These are phyloP conservation scores for Sergeia podlipaevii DNA, from an alignment of 208 protist species.

Conservation along the genomic window DNA sequence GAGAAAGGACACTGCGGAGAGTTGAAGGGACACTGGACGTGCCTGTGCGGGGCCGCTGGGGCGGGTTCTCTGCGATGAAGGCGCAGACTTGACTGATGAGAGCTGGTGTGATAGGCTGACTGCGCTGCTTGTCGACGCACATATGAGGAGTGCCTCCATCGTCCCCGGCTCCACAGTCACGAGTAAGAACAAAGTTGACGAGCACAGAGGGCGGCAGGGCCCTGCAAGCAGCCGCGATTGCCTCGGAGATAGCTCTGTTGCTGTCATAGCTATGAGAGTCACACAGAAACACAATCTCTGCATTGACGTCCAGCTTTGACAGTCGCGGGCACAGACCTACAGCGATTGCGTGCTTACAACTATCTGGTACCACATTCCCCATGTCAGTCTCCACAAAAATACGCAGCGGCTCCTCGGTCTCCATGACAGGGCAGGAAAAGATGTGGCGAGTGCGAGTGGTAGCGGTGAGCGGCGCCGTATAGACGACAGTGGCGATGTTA, in stretches of 20 bases:
- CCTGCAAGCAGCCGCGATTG: conserved; percentile 17
- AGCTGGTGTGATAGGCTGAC: no score
- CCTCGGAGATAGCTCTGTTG: conserved; percentile 24
- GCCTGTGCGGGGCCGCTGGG: conserved; percentile 15
- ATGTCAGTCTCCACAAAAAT: conserved; percentile 31
- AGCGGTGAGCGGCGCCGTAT: conserved; percentile 6
- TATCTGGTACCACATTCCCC: background rate
- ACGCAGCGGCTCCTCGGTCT: conserved; percentile 58
- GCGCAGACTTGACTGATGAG: conserved; percentile 1
- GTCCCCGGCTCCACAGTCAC: conserved; percentile 19
- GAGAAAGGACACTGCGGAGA: conserved; percentile 22
- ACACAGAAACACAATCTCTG: conserved; percentile 63
- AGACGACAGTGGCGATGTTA: conserved; percentile 27
- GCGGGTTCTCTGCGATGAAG: conserved; percentile 11
- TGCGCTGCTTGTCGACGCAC: no score
- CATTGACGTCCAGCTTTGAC: conserved; percentile 25
- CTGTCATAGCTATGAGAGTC: conserved; percentile 36
- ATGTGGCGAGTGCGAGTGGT: conserved; percentile 17
- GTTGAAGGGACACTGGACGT: conserved; percentile 27
- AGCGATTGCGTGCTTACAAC: background rate
- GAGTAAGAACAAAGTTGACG: conserved; percentile 54
- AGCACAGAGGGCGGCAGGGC: conserved; percentile 29
- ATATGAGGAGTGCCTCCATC: no score
- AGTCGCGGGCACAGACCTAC: background rate
- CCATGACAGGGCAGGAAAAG: conserved; percentile 28